Conservation (phyloP, 352 stramenopile genomes). For the Pythium oligandrum region DNA sequence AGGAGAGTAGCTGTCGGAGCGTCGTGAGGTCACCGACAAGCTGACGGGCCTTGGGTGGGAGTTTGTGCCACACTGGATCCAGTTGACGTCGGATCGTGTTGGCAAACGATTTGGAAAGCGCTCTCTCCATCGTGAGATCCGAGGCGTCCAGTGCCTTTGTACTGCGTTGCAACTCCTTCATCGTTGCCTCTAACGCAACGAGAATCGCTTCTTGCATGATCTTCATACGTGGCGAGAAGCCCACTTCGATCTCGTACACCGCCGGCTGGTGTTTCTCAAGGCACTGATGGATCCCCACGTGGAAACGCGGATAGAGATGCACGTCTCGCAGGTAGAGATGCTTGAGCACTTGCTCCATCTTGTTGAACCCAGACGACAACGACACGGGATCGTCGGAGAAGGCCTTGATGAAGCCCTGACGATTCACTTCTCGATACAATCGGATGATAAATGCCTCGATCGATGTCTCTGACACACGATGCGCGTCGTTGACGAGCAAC, state of each 20-base stretch:
- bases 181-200: constrained; percentile 89
- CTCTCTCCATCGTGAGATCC: constrained; percentile 92
- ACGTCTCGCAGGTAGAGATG: constrained; percentile 91
- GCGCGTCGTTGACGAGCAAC: constrained; percentile 91
- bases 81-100: constrained; percentile 85
- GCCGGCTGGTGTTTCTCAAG: constrained; percentile 84
- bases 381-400: constrained; percentile 92
- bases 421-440: constrained; percentile 89
- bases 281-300: constrained; percentile 85
- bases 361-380: constrained; percentile 92
- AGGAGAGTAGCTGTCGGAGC: constrained; percentile 84
- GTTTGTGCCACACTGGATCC: constrained; percentile 96
- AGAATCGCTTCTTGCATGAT: constrained; percentile 93
- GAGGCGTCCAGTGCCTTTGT: constrained; percentile 77
- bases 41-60: constrained; percentile 92
- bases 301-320: constrained; percentile 95
- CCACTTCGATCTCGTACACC: constrained; percentile 94
- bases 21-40: constrained; percentile 80
- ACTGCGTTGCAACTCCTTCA: constrained; percentile 91
- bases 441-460: constrained; percentile 97
- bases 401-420: constrained; percentile 94
- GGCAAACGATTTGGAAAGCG: constrained; percentile 82
- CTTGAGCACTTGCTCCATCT: constrained; percentile 94
- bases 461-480: constrained; percentile 91
- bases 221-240: constrained; percentile 89